phyloP scores from a whole-genome alignment of 2,329 filamentous ascomycete species.

The Botrytis porri region DNA sequence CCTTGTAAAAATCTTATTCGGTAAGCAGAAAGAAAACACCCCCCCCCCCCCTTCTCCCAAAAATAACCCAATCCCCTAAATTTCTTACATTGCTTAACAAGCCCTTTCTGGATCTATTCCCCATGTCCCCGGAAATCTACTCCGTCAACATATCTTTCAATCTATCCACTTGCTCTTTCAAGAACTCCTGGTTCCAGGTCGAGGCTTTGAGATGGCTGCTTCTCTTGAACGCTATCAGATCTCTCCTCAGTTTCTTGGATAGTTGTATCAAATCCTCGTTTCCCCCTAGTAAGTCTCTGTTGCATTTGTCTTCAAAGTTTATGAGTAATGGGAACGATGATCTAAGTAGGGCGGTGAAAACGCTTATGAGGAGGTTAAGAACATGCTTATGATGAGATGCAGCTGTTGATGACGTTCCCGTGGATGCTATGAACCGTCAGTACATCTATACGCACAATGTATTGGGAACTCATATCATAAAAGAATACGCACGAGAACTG shows the following conservation, averaged over 20 bases:
- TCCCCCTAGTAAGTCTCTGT: constrained; percentile 27
- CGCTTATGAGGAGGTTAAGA: constrained; percentile 30
- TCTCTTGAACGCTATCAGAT: constrained; percentile 29
- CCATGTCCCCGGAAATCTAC: background rate
- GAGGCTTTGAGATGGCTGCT: constrained; percentile 21
- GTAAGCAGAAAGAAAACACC: background rate
- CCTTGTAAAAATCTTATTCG: too few relatives aligned
- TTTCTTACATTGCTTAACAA: background rate
- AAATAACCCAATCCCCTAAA: background rate
- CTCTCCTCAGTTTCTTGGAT: constrained; percentile 28
- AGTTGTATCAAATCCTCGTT: constrained; percentile 28
- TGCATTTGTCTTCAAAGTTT: constrained; percentile 29
- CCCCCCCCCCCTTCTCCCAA: too few relatives aligned
- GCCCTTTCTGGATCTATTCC: background rate
- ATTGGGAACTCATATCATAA: background rate
- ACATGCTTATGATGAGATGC: constrained; percentile 28
- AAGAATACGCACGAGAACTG: constrained; percentile 24
- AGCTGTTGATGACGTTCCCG: background rate
- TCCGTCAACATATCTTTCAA: background rate
- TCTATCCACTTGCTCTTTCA: constrained; percentile 14
- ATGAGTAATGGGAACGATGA: constrained; percentile 32
- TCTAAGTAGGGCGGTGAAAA: constrained; percentile 32
- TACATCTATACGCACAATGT: background rate
- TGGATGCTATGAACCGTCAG: background rate
- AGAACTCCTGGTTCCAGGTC: background rate